Evolutionary conservation across 2,329 filamentous ascomycete genomes (phyloP), one percentile per base, ranked within the genome.

Genomic region (Pseudogymnoascus sp.): DNA sequence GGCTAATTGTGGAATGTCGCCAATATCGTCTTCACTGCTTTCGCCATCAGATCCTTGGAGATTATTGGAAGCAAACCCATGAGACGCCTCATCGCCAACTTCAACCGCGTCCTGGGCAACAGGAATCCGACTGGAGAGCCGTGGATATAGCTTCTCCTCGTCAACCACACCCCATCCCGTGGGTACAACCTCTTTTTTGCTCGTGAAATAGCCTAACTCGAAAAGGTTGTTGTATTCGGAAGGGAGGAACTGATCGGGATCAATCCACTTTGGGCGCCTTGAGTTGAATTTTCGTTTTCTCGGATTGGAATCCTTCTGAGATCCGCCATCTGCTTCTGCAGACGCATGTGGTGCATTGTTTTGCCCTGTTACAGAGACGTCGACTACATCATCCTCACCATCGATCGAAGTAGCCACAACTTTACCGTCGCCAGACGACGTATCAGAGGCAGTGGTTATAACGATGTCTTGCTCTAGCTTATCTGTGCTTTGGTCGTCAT

Each of bases 361-460:
- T 2, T 78, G 78, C 69, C 91, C 88, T 61, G 86, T 87, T 88
- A 97, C 93, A 0, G 89, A 90, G 14, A 99, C 87, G 72, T 97
- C 90, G 5, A 98, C 90, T 70, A 97, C 85, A 65, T 91, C 91
- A 65, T 97, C 93, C 73, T 97, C 93, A 8, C 91, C 90, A 72
- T 93, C 88, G 1, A 96, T 84, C 2, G 93, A 96, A 28, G 85
- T 83, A 50, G 91, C 88, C 64, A 88, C 84, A 56, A 96, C 82
- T 71, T 89, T 89, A 22, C 84, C 81, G 67, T 89, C 89, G 8
- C 83, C 84, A 3, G 86, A 86, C 3, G 86, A 88, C 3, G 83
- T 84, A 71, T 86, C 83, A 0, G 84, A 87, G 19, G 79, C 80
- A 14, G 80, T 87, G 63, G 87, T 85, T 10, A 89, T 78, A 19